A percentile compares a stretch with the other conserved stretches of the same genome.
These are phyloP conservation scores for Puccinia polysora DNA, from an alignment of 1,284 basidiomycete genomes.

Conservation along the genomic window DNA sequence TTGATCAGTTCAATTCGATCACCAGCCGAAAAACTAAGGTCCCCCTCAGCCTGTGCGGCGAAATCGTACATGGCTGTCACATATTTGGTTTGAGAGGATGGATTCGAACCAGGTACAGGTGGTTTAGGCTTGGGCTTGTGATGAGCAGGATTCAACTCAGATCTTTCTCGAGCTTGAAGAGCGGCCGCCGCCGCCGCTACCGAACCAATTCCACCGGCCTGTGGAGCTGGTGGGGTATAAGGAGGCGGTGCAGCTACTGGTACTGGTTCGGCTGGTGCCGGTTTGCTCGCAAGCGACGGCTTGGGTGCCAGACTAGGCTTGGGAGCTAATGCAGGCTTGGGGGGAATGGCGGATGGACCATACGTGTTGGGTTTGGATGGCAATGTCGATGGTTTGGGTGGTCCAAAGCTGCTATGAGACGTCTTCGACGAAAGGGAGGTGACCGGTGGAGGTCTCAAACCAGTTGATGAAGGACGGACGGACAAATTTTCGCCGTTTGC, in stretches of 20 bases:
- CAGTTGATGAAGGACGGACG: not conserved
- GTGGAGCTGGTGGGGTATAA: conserved; percentile 48
- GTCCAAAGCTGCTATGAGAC: not conserved
- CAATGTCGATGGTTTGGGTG: not conserved
- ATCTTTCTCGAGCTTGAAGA: conserved; percentile 53
- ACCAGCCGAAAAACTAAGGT: conserved; percentile 84
- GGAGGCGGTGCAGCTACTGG: conserved; percentile 48
- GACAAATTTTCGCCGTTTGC: conserved; percentile 12
- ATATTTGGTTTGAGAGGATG: conserved; percentile 61
- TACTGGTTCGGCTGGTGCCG: not conserved
- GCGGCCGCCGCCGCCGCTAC: conserved; percentile 50
- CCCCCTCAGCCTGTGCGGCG: conserved; percentile 85
- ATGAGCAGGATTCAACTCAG: conserved; percentile 54
- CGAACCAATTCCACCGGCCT: conserved; percentile 13
- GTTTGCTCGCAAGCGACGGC: conserved; percentile 11
- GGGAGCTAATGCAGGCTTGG: not conserved
- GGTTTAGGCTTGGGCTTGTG: conserved; percentile 77
- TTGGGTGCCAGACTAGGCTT: conserved; percentile 34
- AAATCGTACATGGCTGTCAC: conserved; percentile 96
- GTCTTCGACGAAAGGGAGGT: no score
- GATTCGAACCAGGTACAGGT: conserved; percentile 64
- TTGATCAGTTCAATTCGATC: conserved; percentile 90
- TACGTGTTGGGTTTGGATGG: conserved; percentile 9
- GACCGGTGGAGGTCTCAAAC: not conserved
- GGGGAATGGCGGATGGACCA: not conserved